These are phyloP conservation scores for Penicillium brasilianum DNA, from an alignment of 2,329 filamentous ascomycete genomes.

Conservation along the genomic window DNA sequence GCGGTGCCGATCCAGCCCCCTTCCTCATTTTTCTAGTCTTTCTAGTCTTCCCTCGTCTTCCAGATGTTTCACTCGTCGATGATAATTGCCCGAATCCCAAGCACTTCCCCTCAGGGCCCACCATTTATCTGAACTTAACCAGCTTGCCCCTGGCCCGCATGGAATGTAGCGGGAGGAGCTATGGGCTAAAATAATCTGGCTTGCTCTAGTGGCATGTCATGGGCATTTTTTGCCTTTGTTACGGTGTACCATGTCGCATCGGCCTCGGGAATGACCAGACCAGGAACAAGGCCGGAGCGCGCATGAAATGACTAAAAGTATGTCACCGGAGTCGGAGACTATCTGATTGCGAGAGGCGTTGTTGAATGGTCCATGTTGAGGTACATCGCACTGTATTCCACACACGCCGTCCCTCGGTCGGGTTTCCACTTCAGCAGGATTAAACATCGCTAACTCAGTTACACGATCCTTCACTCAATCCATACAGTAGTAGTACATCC, in stretches of 20 bases:
- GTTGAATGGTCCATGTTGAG: too few species aligned
- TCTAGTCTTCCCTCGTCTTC: slow-evolving; percentile 28
- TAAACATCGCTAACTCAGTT: background rate
- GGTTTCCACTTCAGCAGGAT: slow-evolving; percentile 2
- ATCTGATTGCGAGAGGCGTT: background rate
- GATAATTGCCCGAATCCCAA: slow-evolving; percentile 20
- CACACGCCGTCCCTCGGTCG: slow-evolving; percentile 7
- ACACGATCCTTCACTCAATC: background rate
- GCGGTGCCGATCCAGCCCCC: slow-evolving; percentile 25
- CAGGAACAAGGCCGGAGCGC: slow-evolving; percentile 6
- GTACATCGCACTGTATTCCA: background rate
- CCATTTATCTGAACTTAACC: slow-evolving; percentile 1
- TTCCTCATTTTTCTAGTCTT: background rate
- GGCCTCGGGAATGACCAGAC: slow-evolving; percentile 18
- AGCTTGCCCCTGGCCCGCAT: slow-evolving; percentile 9
- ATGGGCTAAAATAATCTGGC: slow-evolving; percentile 28
- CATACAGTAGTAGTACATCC: background rate
- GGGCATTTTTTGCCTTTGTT: slow-evolving; percentile 19
- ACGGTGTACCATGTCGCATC: slow-evolving; percentile 28
- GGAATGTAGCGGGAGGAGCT: slow-evolving; percentile 27
- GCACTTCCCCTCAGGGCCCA: slow-evolving; percentile 4
- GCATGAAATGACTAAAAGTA: background rate
- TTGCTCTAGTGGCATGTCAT: slow-evolving; percentile 34
- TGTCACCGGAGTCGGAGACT: slow-evolving; percentile 2
- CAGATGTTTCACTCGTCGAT: slow-evolving; percentile 31